These are phyloP conservation scores for Talaromyces sp. DNA, from an alignment of 2,329 filamentous ascomycete genomes.

Conservation along the genomic window DNA sequence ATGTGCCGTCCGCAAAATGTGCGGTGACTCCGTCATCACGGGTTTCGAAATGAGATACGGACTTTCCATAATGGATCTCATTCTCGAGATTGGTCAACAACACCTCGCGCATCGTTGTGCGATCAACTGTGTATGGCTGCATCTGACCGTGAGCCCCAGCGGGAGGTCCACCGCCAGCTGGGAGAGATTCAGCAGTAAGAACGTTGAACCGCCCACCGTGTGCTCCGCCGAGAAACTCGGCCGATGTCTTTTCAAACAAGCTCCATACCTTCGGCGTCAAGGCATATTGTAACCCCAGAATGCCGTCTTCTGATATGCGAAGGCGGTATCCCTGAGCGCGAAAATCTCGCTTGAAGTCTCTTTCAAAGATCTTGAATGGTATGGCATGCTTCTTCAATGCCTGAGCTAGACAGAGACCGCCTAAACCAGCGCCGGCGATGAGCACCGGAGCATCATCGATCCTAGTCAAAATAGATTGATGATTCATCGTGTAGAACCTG, in stretches of 20 bases:
- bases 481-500: background rate
- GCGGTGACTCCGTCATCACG: conserved; percentile 23
- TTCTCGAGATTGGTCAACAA: conserved; percentile 31
- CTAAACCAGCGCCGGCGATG: conserved; percentile 37
- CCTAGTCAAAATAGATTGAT: background rate
- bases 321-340: conserved; percentile 41
- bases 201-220: conserved; percentile 20
- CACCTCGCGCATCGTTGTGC: conserved; percentile 33
- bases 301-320: conserved; percentile 27
- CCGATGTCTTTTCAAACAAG: conserved; percentile 24
- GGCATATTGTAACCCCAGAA: conserved; percentile 20
- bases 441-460: conserved; percentile 24
- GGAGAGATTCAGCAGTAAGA: conserved; percentile 11
- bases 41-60: conserved; percentile 24
- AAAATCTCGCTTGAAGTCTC: conserved; percentile 28
- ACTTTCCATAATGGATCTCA: conserved; percentile 32
- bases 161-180: conserved; percentile 16
- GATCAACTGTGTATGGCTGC: conserved; percentile 30
- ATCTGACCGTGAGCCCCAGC: conserved; percentile 19
- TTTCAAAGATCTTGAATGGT: conserved; percentile 38
- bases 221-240: conserved; percentile 17
- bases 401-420: conserved; percentile 36
- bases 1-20: conserved; percentile 34
- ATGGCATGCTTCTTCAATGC: conserved; percentile 33
- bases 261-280: conserved; percentile 19